Conservation (phyloP, 805 yeast genomes). For the Metschnikowia vanudenii region DNA sequence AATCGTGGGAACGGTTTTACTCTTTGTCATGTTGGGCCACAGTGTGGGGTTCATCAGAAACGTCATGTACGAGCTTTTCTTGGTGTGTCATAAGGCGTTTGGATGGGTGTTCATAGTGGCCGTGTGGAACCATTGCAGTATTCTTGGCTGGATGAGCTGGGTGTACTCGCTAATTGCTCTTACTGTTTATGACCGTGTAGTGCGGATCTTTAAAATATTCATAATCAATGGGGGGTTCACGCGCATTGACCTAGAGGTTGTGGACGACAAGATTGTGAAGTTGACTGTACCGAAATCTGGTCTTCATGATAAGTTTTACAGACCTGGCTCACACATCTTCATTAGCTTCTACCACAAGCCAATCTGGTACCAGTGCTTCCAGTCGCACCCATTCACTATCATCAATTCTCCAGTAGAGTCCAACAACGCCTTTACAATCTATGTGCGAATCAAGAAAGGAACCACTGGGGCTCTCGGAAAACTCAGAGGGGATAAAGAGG, state of each 20-base stretch:
- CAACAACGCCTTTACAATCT: slow-evolving; percentile 11
- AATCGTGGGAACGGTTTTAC: slow-evolving; percentile 15
- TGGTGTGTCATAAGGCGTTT: slow-evolving; percentile 15
- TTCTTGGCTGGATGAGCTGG: slow-evolving; percentile 24
- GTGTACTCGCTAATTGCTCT: slow-evolving; percentile 18
- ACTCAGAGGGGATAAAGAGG: slow-evolving; percentile 16
- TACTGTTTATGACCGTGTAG: slow-evolving; percentile 16
- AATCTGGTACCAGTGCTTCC: slow-evolving; percentile 20
- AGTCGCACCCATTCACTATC: slow-evolving; percentile 20
- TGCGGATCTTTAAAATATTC: slow-evolving; percentile 16
- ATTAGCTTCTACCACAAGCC: slow-evolving; percentile 20
- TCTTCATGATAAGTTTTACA: slow-evolving; percentile 14
- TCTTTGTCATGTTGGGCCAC: slow-evolving; percentile 18
- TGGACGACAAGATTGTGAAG: slow-evolving; percentile 16
- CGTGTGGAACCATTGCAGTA: slow-evolving; percentile 21
- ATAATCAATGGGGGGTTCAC: slow-evolving; percentile 18
- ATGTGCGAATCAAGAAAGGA: slow-evolving; percentile 18
- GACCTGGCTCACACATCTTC: slow-evolving; percentile 18
- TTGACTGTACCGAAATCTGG: slow-evolving; percentile 17
- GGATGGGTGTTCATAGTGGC: slow-evolving; percentile 21
- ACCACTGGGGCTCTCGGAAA: slow-evolving; percentile 14
- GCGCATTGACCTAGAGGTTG: slow-evolving; percentile 6
- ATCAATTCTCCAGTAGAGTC: slow-evolving; percentile 17
- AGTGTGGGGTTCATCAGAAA: slow-evolving; percentile 14
- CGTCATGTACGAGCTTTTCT: slow-evolving; percentile 17